These are phyloP conservation scores for Neurospora sp. DNA, from an alignment of 495 filamentous ascomycete species.

Conservation along the genomic window DNA sequence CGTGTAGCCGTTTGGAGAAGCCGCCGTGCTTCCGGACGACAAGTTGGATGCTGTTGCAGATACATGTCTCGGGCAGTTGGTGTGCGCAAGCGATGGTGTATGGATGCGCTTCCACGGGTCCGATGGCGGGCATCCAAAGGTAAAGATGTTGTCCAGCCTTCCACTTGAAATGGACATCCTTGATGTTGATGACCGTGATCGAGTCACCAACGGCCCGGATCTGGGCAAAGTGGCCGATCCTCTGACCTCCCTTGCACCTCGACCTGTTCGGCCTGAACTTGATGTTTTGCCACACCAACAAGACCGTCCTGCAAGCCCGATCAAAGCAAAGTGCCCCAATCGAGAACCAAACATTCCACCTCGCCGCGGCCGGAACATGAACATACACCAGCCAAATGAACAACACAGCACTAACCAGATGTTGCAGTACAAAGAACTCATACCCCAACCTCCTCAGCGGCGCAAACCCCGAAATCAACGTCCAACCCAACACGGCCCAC, in stretches of 20 bases:
- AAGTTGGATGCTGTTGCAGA: conserved; percentile 57
- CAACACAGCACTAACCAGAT: conserved; percentile 55
- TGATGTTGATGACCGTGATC: conserved; percentile 60
- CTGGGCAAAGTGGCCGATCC: conserved; percentile 47
- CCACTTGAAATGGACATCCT: conserved; percentile 62
- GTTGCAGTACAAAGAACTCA: conserved; percentile 76
- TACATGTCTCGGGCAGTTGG: conserved; percentile 32
- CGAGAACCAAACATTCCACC: conserved; percentile 61
- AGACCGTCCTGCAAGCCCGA: conserved; percentile 41
- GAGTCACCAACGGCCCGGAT: conserved; percentile 52
- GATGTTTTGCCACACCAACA: conserved; percentile 56
- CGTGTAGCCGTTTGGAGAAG: conserved; percentile 57
- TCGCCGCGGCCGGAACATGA: conserved; percentile 50
- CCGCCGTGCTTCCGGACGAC: conserved; percentile 62
- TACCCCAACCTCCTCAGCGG: conserved; percentile 62
- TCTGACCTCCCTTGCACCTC: conserved; percentile 30
- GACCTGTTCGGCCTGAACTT: conserved; percentile 28
- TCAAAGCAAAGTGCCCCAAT: conserved; percentile 65
- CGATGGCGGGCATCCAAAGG: conserved; percentile 59
- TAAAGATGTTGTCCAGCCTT: conserved; percentile 70
- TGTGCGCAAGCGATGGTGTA: conserved; percentile 62
- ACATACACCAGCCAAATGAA: conserved; percentile 58
- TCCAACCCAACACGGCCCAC: conserved; percentile 66
- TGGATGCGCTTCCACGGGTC: conserved; percentile 64
- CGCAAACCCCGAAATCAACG: conserved; percentile 54